Percentiles rank a stretch among this genome's conserved stretches.
Evolutionary conservation across 306 rosid species (phyloP).

Genomic region (Fagus sylvatica): DNA sequence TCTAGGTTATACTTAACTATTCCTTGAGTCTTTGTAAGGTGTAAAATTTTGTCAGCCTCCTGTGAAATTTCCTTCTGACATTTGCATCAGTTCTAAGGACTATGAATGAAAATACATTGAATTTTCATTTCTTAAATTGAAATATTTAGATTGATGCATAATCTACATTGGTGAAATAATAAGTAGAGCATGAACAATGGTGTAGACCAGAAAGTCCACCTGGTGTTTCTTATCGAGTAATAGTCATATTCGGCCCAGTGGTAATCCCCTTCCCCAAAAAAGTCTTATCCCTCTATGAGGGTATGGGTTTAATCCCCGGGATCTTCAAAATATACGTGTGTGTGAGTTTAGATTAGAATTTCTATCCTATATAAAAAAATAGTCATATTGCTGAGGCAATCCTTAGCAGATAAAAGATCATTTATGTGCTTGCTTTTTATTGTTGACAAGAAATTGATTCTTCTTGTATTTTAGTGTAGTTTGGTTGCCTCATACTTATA

Average conservation of each 20-base stretch:
- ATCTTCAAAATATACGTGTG: too few relatives aligned
- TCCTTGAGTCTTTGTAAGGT: not conserved
- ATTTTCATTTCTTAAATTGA: not conserved
- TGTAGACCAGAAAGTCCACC: not conserved
- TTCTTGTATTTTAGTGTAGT: not conserved
- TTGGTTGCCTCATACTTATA: constrained; percentile 3
- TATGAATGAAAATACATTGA: not conserved
- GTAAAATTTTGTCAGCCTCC: not conserved
- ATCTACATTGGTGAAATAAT: not conserved
- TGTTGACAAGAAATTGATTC: constrained; percentile 1
- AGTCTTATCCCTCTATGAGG: too few relatives aligned
- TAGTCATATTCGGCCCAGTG: not conserved
- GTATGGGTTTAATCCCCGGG: too few relatives aligned
- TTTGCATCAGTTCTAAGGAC: not conserved
- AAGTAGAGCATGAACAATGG: not conserved
- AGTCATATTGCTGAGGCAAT: not conserved
- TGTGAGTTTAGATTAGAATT: too few relatives aligned
- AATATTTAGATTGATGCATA: not conserved
- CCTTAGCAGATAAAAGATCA: not conserved
- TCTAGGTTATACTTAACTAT: not conserved
- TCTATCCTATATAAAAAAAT: too few relatives aligned
- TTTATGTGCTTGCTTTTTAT: not conserved
- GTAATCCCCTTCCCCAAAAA: too few relatives aligned
- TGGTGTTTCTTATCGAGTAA: not conserved
- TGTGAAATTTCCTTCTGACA: not conserved